phyloP scores from a whole-genome alignment of 2,329 filamentous ascomycete genomes.

The Paraphoma sp. region DNA sequence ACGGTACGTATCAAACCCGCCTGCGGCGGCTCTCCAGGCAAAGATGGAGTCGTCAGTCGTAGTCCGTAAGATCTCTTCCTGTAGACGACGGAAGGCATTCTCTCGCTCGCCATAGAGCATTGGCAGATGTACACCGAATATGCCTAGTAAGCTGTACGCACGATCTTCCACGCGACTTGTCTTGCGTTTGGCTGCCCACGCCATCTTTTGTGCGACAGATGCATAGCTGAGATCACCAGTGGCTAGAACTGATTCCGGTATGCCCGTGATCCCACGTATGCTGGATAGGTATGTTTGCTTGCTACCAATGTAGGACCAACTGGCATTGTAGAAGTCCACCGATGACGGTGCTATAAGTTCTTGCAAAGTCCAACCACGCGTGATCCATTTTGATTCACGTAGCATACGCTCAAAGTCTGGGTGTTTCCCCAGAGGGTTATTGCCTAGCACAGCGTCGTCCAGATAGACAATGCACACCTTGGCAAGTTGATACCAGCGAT shows the following conservation, averaged over 20 bases:
- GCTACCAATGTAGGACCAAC: not conserved
- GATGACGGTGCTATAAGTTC: not conserved
- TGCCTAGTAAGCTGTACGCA: constrained; percentile 27
- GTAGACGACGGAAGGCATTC: constrained; percentile 21
- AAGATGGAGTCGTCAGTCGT: not conserved
- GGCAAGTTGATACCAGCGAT: not conserved
- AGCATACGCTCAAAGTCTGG: not conserved
- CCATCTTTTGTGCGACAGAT: constrained; percentile 10
- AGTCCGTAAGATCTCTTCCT: constrained; percentile 1
- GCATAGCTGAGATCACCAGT: not conserved
- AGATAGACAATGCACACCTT: constrained; percentile 2
- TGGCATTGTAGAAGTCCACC: not conserved
- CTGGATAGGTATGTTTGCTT: not conserved
- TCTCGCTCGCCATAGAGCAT: constrained; percentile 25
- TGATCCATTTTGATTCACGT: constrained; percentile 1
- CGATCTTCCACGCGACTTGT: constrained; percentile 28
- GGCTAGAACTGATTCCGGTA: not conserved
- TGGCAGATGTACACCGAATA: constrained; percentile 27
- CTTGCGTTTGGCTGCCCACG: constrained; percentile 23
- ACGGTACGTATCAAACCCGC: not conserved
- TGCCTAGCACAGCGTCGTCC: constrained; percentile 10
- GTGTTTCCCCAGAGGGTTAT: not conserved
- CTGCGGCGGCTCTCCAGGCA: not conserved
- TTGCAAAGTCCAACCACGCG: not conserved
- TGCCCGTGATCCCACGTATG: not conserved